A percentile compares a stretch with the other conserved stretches of the same genome.
Evolutionary conservation across 2,329 filamentous ascomycete genomes (phyloP).

Genomic region (Penicillium aurantiogriseum): DNA sequence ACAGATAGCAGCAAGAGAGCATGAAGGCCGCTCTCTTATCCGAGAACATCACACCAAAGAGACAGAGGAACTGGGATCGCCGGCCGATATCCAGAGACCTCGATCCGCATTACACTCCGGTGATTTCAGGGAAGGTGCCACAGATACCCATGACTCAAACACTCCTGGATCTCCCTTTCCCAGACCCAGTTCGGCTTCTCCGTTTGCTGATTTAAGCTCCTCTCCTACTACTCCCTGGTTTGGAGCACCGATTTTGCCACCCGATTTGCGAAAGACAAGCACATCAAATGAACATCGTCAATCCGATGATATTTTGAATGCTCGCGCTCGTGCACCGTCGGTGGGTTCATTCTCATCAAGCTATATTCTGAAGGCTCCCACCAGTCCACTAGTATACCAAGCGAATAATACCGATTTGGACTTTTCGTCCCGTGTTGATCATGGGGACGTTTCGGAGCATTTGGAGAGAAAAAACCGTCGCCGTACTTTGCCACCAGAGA

Average conservation of each 20-base stretch:
- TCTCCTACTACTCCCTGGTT: constrained; percentile 61
- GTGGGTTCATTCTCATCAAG: constrained; percentile 71
- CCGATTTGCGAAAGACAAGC: constrained; percentile 3
- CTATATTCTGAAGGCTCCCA: constrained; percentile 83
- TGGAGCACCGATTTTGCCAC: constrained; percentile 28
- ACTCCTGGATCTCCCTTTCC: constrained; percentile 23
- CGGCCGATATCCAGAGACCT: constrained; percentile 73
- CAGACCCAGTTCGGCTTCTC: constrained; percentile 11
- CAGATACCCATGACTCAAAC: constrained; percentile 22
- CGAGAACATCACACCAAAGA: constrained; percentile 34
- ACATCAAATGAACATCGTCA: constrained; percentile 5
- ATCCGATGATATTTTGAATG: constrained; percentile 19
- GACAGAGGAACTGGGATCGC: constrained; percentile 51
- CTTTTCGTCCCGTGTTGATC: constrained; percentile 55
- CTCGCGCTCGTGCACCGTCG: constrained; percentile 55
- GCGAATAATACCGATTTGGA: constrained; percentile 79
- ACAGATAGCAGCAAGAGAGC: constrained; percentile 12
- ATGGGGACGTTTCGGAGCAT: constrained; percentile 50
- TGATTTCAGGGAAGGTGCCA: constrained; percentile 55
- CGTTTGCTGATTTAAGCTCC: constrained; percentile 36
- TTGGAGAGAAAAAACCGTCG: constrained; percentile 58
- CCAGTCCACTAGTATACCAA: constrained; percentile 86
- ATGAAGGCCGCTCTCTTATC: constrained; percentile 15
- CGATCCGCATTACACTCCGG: constrained; percentile 68
- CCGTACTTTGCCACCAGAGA: constrained; percentile 68